Evolutionary conservation across 495 filamentous ascomycete species (phyloP), one percentile per base, ranked within the genome.

Genomic region (Penicillium turbatum): DNA sequence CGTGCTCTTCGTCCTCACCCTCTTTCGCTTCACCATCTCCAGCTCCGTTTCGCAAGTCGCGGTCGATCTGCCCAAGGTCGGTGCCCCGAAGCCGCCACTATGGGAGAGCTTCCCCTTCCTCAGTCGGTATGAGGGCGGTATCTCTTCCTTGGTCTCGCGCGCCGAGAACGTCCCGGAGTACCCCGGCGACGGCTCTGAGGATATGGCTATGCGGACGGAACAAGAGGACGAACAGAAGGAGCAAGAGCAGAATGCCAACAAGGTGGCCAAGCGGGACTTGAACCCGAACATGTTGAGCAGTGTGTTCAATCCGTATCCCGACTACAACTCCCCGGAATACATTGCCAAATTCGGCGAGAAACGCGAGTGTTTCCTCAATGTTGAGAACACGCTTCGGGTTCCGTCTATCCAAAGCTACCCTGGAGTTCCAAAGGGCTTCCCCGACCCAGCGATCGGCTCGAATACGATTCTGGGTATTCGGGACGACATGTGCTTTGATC

Each of bases 401-500:
- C 91, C 91, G 9, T 57, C 69, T 5, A 69, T 93, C 44, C 84
- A 83, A 24, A 84, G 84, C 50, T 90, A 86, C 53, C 69, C 80
- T 10, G 92, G 91, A 4, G 79, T 92, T 5, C 83, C 87, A 3
- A 74, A 80, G 39, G 91, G 90, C 0, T 91, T 95, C 67, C 95
- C 93, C 1, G 83, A 90, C 34, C 78, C 88, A 45, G 79, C 88
- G 2, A 82, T 95, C 61, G 93, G 93, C 3, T 90, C 87, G 0
- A 87, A 96, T 64, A 80, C 86, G 5, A 72, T 95, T 38, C 67
- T 97, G 5, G 90, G 85, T 0, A 76, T 96, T 26, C 84, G 84
- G 27, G 83, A 96, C 53, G 88, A 95, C 65, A 79, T 97, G 46
- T 98, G 93, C 73, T 97, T 96, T 70, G 93, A 98, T 48, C 81